Percentiles rank a stretch among this genome's conserved stretches.
Conservation (phyloP, 148 eudicot genomes). For the Rhododendron henanense region DNA sequence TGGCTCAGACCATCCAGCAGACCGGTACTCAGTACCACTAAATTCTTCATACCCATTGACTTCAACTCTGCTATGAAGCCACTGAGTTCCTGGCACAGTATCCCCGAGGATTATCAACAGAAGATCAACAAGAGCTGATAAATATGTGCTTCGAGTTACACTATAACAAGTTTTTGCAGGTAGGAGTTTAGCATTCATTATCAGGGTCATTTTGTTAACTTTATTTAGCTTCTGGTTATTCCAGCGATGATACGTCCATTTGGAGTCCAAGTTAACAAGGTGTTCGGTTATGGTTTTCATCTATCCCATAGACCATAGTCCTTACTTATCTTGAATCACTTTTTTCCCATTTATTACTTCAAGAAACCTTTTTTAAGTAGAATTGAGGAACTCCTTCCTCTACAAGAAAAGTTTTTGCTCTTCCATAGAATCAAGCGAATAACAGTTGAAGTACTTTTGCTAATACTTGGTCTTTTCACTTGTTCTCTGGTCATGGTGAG, state of each 20-base stretch:
- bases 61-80: conserved; percentile 98
- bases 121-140: conserved; percentile 1
- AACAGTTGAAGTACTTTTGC: background rate
- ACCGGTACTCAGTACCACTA: conserved; percentile 79
- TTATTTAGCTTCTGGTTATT: background rate
- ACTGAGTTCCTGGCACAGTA: conserved; percentile 64
- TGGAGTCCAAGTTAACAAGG: conserved; percentile 5
- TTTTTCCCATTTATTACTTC: background rate
- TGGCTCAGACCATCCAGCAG: conserved; percentile 94
- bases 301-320: background rate
- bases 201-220: background rate
- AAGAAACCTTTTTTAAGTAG: background rate
- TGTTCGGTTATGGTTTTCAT: background rate
- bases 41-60: conserved; percentile 90
- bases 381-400: background rate
- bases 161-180: background rate
- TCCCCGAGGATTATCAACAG: background rate
- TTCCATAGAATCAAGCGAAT: background rate
- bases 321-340: background rate
- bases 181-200: background rate
- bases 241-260: background rate
- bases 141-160: background rate
- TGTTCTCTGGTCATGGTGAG: background rate
- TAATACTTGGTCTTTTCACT: background rate
- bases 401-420: background rate